Conservation (phyloP, 2,329 filamentous ascomycete species). For the Talaromyces sp. region DNA sequence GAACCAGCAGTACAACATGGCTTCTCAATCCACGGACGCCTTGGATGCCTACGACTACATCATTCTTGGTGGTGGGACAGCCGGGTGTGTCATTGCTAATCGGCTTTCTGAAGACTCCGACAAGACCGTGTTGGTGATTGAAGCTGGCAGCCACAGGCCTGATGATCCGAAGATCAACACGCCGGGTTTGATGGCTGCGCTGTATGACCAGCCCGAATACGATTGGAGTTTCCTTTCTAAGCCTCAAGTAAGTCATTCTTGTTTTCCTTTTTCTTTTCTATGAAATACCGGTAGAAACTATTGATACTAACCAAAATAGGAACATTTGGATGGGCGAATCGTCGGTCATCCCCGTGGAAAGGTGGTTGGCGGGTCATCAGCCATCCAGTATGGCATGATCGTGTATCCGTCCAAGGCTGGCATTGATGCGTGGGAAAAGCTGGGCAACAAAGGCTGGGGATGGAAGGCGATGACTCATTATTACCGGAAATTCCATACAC, state of each 20-base stretch:
- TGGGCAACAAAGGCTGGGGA: constrained; percentile 1
- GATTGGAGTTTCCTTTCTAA: not conserved
- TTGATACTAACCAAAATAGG: too few relatives aligned
- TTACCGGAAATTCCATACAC: not conserved
- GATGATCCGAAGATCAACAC: not conserved
- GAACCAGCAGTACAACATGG: too few relatives aligned
- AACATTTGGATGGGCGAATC: not conserved
- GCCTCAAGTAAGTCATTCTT: not conserved
- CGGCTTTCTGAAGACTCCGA: constrained; percentile 15
- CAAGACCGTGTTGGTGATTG: not conserved
- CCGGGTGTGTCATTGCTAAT: constrained; percentile 16
- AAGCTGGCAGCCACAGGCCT: not conserved
- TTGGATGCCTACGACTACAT: constrained; percentile 17
- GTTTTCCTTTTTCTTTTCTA: too few relatives aligned
- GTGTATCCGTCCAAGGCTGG: not conserved
- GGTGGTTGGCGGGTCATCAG: not conserved
- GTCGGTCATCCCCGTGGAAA: not conserved
- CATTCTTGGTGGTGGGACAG: constrained; percentile 17
- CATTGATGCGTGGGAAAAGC: not conserved
- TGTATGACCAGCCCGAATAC: not conserved
- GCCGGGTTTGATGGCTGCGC: not conserved
- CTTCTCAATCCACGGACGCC: too few relatives aligned
- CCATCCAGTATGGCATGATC: not conserved
- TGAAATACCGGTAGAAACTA: too few relatives aligned
- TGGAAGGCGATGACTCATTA: not conserved